A percentile compares a stretch with the other conserved stretches of the same genome.
Conservation (phyloP, 148 eudicot species). For the Dysphania ambrosioides region DNA sequence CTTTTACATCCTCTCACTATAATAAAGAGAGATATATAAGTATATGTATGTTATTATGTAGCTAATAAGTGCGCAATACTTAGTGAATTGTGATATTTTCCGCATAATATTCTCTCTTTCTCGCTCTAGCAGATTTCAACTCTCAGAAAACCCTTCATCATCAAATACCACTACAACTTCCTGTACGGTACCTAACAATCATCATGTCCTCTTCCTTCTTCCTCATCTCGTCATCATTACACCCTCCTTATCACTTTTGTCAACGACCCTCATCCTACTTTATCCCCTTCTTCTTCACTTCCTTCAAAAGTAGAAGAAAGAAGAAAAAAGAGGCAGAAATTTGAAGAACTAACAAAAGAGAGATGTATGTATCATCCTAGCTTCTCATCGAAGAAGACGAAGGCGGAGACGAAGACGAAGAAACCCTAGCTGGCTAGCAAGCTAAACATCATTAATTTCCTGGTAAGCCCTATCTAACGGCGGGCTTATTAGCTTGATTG, state of each 20-base stretch:
- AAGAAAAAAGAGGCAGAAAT: constrained; percentile 6
- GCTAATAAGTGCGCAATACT: constrained; percentile 8
- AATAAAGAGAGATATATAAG: too few species aligned
- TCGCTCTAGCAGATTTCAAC: background rate
- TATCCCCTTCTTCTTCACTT: background rate
- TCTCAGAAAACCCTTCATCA: constrained; percentile 17
- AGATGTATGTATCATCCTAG: background rate
- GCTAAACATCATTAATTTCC: background rate
- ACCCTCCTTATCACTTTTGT: constrained; percentile 16
- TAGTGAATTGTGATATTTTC: background rate
- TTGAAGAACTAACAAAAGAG: background rate
- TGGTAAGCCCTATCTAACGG: constrained; percentile 2
- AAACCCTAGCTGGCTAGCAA: background rate
- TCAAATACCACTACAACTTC: constrained; percentile 10
- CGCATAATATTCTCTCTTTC: background rate
- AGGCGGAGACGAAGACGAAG: background rate
- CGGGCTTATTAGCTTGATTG: background rate
- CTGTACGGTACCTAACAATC: constrained; percentile 22
- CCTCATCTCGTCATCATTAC: constrained; percentile 24
- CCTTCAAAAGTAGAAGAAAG: constrained; percentile 9
- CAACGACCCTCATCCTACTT: constrained; percentile 13
- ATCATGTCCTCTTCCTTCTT: constrained; percentile 27
- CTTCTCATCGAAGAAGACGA: constrained; percentile 19
- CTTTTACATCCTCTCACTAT: too few species aligned
- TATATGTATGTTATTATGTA: too few species aligned